Evolutionary conservation across 2,329 filamentous ascomycete species (phyloP).

Genomic region (Dothidotthia symphoricarpi): DNA sequence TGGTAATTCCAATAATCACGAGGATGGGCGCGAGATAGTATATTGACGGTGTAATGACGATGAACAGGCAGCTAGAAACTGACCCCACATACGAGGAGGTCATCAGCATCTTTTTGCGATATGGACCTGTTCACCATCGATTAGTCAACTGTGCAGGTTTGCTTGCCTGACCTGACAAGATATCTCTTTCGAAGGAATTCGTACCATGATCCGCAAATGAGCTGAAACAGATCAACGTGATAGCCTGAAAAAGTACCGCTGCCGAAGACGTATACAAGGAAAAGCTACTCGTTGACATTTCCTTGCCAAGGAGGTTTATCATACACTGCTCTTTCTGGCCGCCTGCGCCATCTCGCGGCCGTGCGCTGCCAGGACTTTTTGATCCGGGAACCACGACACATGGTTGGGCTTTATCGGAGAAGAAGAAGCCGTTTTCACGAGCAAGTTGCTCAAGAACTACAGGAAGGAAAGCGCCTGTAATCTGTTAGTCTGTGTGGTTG

Average conservation of each 20-base stretch:
- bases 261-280: constrained; percentile 94
- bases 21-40: constrained; percentile 78
- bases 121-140: constrained; percentile 44
- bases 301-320: constrained; percentile 70
- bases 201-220: constrained; percentile 89
- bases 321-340: constrained; percentile 62
- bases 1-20: constrained; percentile 82
- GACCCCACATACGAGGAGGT: constrained; percentile 77
- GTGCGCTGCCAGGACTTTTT: too few relatives aligned
- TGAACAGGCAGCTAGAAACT: constrained; percentile 74
- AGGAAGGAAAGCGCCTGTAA: constrained; percentile 80
- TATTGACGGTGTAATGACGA: constrained; percentile 69
- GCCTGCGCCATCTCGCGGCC: constrained; percentile 14
- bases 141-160: too few relatives aligned
- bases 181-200: neutral
- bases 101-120: constrained; percentile 81
- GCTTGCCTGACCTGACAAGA: too few relatives aligned
- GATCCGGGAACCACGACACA: constrained; percentile 59
- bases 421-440: constrained; percentile 79
- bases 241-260: constrained; percentile 79
- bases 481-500: neutral
- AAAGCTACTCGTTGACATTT: constrained; percentile 89
- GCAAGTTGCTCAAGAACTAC: constrained; percentile 89
- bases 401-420: constrained; percentile 69
- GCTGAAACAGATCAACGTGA: constrained; percentile 90